Conservation (phyloP, 106 monocot species). For the Dioscorea zingiberensis region DNA sequence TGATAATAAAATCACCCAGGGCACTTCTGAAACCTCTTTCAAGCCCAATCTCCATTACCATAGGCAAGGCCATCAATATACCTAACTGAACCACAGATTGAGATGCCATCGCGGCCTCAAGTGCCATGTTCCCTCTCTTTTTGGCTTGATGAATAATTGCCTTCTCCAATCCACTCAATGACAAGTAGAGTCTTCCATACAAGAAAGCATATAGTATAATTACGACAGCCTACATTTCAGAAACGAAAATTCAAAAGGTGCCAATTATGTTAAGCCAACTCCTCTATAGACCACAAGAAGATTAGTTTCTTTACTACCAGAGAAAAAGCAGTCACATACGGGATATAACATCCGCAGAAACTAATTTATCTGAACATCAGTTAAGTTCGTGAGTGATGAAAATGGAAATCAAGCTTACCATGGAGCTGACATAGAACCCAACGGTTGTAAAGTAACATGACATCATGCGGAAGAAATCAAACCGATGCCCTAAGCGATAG, state of each 20-base stretch:
- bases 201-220: constrained; percentile 81
- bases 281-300: too few species aligned
- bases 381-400: too few species aligned
- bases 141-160: constrained; percentile 80
- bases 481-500: constrained; percentile 86
- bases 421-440: constrained; percentile 95
- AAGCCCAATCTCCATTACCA: constrained; percentile 98
- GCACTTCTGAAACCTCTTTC: constrained; percentile 95
- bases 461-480: constrained; percentile 98
- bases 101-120: constrained; percentile 91
- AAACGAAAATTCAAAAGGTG: not conserved
- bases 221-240: constrained; percentile 64
- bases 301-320: not conserved
- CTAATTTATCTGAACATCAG: too few species aligned
- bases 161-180: constrained; percentile 77
- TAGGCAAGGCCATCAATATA: constrained; percentile 85
- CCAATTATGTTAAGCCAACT: too few species aligned
- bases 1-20: constrained; percentile 84
- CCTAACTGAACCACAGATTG: constrained; percentile 91
- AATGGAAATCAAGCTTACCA: constrained; percentile 37
- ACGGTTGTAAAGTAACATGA: constrained; percentile 96
- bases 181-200: constrained; percentile 81
- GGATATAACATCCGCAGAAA: not conserved
- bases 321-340: not conserved
- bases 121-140: constrained; percentile 71